Conservation (phyloP, 2,329 filamentous ascomycete genomes). For the Amesomyces nigricolor region DNA sequence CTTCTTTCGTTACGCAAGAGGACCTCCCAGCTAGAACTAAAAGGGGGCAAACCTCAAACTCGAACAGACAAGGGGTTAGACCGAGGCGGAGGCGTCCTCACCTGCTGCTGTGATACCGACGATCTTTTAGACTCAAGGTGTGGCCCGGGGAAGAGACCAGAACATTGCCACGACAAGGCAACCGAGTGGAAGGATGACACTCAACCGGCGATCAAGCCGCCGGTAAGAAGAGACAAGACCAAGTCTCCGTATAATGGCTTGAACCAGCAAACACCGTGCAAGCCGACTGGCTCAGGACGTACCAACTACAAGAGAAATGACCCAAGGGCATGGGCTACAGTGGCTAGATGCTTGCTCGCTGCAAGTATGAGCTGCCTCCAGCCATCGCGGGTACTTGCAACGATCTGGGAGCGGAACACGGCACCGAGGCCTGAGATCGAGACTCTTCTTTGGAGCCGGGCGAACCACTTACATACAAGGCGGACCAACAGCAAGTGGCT, state of each 20-base stretch:
- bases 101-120: background rate
- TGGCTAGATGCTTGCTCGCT: no score
- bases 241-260: background rate
- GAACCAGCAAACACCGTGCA: background rate
- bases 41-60: background rate
- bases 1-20: background rate
- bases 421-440: background rate
- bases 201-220: background rate
- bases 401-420: background rate
- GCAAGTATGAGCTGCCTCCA: background rate
- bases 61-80: background rate
- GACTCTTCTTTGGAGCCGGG: background rate
- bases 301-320: background rate
- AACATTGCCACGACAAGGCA: background rate
- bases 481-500: background rate
- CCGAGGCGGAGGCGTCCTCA: background rate
- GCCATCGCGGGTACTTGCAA: background rate
- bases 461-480: background rate
- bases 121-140: background rate
- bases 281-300: background rate
- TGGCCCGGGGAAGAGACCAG: no score
- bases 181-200: background rate
- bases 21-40: background rate
- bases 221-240: background rate
- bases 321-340: no score